phyloP scores from a whole-genome alignment of 2,329 filamentous ascomycete species.

The Fusarium sp. region DNA sequence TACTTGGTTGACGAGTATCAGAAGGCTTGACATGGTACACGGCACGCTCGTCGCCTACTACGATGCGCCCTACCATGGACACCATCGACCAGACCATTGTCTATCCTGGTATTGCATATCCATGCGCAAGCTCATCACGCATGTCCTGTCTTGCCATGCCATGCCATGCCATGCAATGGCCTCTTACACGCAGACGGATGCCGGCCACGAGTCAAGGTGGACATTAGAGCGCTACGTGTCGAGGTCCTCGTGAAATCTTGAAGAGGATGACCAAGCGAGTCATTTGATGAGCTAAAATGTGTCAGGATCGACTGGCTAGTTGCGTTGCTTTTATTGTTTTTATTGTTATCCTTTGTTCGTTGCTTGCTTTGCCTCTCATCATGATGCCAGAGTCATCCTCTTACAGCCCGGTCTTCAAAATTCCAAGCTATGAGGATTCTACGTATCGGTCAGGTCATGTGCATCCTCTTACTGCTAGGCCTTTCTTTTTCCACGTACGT shows the following conservation, averaged over 20 bases:
- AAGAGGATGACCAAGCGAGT: conserved; percentile 27
- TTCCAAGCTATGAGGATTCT: conserved; percentile 15
- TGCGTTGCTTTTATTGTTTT: neutral
- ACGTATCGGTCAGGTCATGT: conserved; percentile 30
- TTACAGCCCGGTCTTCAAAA: neutral
- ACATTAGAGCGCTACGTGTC: conserved; percentile 19
- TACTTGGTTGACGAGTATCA: neutral
- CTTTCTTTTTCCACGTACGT: conserved; percentile 42
- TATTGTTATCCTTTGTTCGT: neutral
- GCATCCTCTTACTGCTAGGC: conserved; percentile 15
- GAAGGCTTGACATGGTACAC: neutral
- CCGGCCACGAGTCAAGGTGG: conserved; percentile 21
- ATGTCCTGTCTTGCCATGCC: conserved; percentile 8
- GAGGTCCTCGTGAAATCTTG: conserved; percentile 29
- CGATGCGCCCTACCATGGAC: neutral
- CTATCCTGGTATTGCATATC: conserved; percentile 1
- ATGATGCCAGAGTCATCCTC: neutral
- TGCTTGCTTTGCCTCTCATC: neutral
- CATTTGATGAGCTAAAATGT: conserved; percentile 19
- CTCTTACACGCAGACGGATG: conserved; percentile 3
- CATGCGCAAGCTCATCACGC: conserved; percentile 17
- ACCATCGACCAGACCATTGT: neutral
- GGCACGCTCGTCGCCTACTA: neutral
- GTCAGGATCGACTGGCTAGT: neutral
- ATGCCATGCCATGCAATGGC: too few relatives aligned